Conservation (phyloP, 352 stramenopile genomes). For the Blastocystis sp. region DNA sequence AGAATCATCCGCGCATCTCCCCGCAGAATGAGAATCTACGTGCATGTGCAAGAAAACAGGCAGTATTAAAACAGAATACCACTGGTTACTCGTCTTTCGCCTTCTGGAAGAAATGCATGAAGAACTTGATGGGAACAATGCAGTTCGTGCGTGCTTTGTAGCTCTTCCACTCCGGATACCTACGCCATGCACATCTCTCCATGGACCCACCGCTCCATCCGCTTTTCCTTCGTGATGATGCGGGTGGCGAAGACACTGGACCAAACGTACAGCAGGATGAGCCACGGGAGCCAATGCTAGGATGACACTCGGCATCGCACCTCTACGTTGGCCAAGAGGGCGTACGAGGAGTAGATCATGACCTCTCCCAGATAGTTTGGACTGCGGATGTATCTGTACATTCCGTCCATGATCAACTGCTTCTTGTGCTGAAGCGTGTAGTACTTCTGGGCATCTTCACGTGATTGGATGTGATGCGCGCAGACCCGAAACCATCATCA, state of each 20-base stretch:
- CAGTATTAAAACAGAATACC: neutral
- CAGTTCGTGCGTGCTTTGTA: constrained; percentile 44
- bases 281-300: constrained; percentile 60
- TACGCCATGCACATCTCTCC: neutral
- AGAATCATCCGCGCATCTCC: neutral
- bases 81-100: constrained; percentile 12
- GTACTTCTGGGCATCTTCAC: constrained; percentile 60
- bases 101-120: constrained; percentile 56
- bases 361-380: constrained; percentile 59
- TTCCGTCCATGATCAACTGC: constrained; percentile 44
- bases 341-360: constrained; percentile 60
- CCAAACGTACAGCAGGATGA: constrained; percentile 65
- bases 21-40: neutral
- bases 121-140: constrained; percentile 44
- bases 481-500: constrained; percentile 60
- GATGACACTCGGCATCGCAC: neutral
- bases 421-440: constrained; percentile 64
- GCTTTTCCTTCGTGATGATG: constrained; percentile 59
- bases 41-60: neutral
- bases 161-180: constrained; percentile 40
- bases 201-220: constrained; percentile 18
- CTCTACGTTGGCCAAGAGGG: constrained; percentile 26
- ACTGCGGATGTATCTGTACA: constrained; percentile 63
- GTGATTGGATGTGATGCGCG: neutral
- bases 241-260: constrained; percentile 32